Base-by-base conservation (phyloP, 1,284 basidiomycete species). In the Moesziomyces antarcticus region DNA sequence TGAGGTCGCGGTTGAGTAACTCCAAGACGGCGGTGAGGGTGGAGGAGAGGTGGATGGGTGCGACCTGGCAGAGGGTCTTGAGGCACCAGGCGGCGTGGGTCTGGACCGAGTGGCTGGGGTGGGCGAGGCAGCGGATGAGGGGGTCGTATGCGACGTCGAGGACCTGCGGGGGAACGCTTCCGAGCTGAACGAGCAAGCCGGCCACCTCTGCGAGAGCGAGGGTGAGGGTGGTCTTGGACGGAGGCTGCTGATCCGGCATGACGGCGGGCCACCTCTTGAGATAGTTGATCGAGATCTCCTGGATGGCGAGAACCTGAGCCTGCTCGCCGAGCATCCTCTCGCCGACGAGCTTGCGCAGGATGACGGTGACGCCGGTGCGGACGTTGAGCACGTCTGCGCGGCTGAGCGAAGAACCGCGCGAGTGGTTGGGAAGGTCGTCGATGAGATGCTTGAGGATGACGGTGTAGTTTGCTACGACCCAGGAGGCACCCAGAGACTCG, bases 191-290 rank as follows among this genome's bases (percentile, higher is more conserved):
- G 3, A 99, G 85, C 4, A 99, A 85, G 3, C 91, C 93, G 0
- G 93, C 90, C 20, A 93, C 89, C 84, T 97, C 95, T 50, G 91
- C 88, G 14, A 99, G 87, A 1, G 90, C 91, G 21, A 96, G 87
- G 1, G 91, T 88, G 11, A 98, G 86, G 1, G 92, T 89, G 1
- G 89, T 85, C 22, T 93, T 89, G 56, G 86, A 87, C 0, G 94
- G 93, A 0, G 91, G 88, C 22, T 86, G 86, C 70, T 93, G 90
- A 5, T 93, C 93, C 2, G 93, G 94, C 88, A 97, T 91, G 82
- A 96, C 88, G 0, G 93, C 91, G 0, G 94, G 94, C 93, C 94
- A 99, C 62, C 92, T 89, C 81, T 92, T 93, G 56, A 97, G 86
- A 79, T 94, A 97, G 6, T 88, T 86, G 51, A 87, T 89, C 0